Conservation (phyloP, 306 rosid genomes). For the Castanea sativa region DNA sequence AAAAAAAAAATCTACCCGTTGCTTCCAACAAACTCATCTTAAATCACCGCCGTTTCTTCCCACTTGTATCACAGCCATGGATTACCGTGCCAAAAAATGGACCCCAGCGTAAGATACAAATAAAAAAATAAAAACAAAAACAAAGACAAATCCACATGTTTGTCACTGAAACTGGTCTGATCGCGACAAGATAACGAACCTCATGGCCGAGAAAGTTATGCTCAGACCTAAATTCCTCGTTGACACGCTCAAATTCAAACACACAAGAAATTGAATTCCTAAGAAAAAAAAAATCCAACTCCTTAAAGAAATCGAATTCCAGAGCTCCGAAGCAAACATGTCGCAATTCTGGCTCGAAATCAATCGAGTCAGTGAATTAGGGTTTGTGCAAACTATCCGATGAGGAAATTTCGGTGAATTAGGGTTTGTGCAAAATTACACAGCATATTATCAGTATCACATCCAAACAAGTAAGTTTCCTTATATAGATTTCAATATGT, state of each 20-base stretch:
- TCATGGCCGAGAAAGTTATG: constrained; percentile 33
- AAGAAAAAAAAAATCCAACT: no score
- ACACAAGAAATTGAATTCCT: no score
- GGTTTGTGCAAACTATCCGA: not conserved
- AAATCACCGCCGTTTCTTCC: no score
- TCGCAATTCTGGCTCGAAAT: not conserved
- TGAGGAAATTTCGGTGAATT: not conserved
- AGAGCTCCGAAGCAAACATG: not conserved
- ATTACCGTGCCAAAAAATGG: no score
- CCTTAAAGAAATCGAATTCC: not conserved
- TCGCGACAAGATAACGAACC: constrained; percentile 52
- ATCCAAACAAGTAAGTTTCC: no score
- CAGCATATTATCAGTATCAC: no score
- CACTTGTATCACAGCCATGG: no score
- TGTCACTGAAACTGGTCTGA: constrained; percentile 7
- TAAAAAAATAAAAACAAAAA: not conserved
- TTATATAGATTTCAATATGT: no score
- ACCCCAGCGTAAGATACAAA: constrained; percentile 29
- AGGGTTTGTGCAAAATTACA: not conserved
- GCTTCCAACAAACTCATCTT: no score
- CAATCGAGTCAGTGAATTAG: not conserved
- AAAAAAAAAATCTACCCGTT: no score
- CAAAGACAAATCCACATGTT: constrained; percentile 3
- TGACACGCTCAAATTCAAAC: not conserved
- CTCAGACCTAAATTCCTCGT: not conserved